Conservation (phyloP, 1,284 basidiomycete species). For the Boletus smithii region DNA sequence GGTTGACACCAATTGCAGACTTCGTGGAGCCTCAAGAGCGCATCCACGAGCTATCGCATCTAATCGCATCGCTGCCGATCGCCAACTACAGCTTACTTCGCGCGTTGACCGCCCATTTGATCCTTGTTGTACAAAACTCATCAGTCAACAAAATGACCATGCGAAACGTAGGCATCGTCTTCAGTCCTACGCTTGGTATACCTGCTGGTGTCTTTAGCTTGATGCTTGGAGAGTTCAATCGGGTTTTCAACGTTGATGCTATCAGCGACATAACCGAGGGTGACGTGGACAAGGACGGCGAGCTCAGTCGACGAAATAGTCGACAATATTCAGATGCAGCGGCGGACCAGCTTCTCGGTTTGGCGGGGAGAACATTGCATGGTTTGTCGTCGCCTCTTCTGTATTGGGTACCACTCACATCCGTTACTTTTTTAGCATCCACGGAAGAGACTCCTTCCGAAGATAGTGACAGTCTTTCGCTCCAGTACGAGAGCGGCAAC, state of each 20-base stretch:
- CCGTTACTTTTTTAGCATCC: slow-evolving; percentile 35
- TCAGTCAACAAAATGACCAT: slow-evolving; percentile 97
- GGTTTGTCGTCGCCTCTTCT: slow-evolving; percentile 41
- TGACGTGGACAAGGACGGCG: slow-evolving; percentile 37
- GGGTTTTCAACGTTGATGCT: slow-evolving; percentile 76
- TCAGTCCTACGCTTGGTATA: slow-evolving; percentile 92
- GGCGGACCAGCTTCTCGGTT: slow-evolving; percentile 72
- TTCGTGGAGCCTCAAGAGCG: slow-evolving; percentile 85
- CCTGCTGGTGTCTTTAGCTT: slow-evolving; percentile 93
- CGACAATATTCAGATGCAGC: slow-evolving; percentile 75
- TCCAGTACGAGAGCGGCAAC: slow-evolving; percentile 67
- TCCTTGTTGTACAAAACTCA: slow-evolving; percentile 90
- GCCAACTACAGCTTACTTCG: slow-evolving; percentile 93
- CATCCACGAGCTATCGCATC: slow-evolving; percentile 79
- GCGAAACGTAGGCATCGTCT: slow-evolving; percentile 97
- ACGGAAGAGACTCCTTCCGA: slow-evolving; percentile 62
- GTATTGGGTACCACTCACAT: slow-evolving; percentile 13
- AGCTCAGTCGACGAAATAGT: slow-evolving; percentile 64
- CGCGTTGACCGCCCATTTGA: slow-evolving; percentile 92
- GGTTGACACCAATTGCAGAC: slow-evolving; percentile 48
- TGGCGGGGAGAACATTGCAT: slow-evolving; percentile 62
- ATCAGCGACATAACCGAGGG: slow-evolving; percentile 37
- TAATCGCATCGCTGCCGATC: slow-evolving; percentile 85
- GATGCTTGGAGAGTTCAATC: slow-evolving; percentile 88
- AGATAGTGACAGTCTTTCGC: slow-evolving; percentile 62